Evolutionary conservation across 306 rosid species (phyloP), one percentile per base, ranked within the genome.

Genomic region (Carpinus fangiana): DNA sequence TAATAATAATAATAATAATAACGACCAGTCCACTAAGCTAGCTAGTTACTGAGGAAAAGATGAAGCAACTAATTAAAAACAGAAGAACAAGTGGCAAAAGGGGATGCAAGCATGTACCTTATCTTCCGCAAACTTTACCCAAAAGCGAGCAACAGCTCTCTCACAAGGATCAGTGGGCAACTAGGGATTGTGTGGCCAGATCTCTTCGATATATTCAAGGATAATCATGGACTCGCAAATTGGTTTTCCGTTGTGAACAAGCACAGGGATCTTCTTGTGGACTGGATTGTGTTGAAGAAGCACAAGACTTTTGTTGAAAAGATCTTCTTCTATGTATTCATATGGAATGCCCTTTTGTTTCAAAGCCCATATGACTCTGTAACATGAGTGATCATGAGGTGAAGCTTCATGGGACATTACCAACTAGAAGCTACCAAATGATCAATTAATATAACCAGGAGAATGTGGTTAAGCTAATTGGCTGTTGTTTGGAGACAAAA

Each of bases 221-320:
- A 90, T 90, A 66, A 83, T 23, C 86, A 75, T 78, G 34, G 92
- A 86, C 43, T 90, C 90, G 17, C 88, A 81, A 3, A 88, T 23
- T 0, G 92, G 82, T 81, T 85, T 88, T 46, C 85, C 88, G 4
- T 12, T 71, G 81, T 90, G 92, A 85, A 90, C 88, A 0, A 88
- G 82, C 23, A 88, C 87, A 0, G 94, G 94, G 21, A 81, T 51
- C 52, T 85, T 83, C 79, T 90, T 86, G 82, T 84, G 57, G 0
- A 87, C 71, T 2, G 92, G 94, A 12, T 88, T 90, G 88, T 85
- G 70, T 12, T 88, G 18, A 2, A 83, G 80, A 41, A 90, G 86
- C 46, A 82, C 64, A 65, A 80, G 47, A 66, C 87, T 90, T 80
- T 83, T 87, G 13, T 76, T n/a, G n/a, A n/a, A n/a, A n/a, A n/a